Evolutionary conservation across 495 filamentous ascomycete species (phyloP).

Genomic region (Evernia prunastri): DNA sequence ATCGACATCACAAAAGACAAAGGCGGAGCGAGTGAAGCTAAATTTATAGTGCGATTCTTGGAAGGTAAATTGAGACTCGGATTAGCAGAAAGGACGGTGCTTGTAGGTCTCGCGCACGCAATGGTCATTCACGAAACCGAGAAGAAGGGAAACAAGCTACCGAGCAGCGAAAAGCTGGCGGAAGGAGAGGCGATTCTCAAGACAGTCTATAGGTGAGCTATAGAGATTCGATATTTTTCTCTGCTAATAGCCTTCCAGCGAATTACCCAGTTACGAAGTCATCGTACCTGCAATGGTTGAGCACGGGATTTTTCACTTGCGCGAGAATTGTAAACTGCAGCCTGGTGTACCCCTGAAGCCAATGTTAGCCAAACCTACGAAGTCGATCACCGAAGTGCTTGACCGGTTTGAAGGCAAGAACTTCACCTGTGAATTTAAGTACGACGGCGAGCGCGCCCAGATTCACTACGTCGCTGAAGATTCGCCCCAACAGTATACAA

Average conservation of each 20-base stretch:
- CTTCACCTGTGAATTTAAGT: slow-evolving; percentile 98
- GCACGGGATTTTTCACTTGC: slow-evolving; percentile 74
- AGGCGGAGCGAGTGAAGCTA: slow-evolving; percentile 89
- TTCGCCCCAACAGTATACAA: slow-evolving; percentile 55
- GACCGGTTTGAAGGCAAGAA: slow-evolving; percentile 93
- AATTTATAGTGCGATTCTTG: slow-evolving; percentile 84
- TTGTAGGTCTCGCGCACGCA: slow-evolving; percentile 83
- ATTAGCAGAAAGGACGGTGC: slow-evolving; percentile 83
- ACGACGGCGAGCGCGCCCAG: slow-evolving; percentile 93
- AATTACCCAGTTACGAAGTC: slow-evolving; percentile 90
- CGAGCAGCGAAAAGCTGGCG: slow-evolving; percentile 65
- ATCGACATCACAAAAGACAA: slow-evolving; percentile 89
- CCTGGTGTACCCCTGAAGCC: slow-evolving; percentile 94
- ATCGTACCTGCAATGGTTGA: slow-evolving; percentile 85
- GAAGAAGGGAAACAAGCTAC: slow-evolving; percentile 56
- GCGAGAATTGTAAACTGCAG: slow-evolving; percentile 82
- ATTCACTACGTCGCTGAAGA: slow-evolving; percentile 94
- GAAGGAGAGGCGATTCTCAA: slow-evolving; percentile 82
- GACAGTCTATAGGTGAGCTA: slow-evolving; percentile 71
- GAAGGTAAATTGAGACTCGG: slow-evolving; percentile 92
- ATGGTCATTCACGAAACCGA: slow-evolving; percentile 74
- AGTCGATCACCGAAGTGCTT: slow-evolving; percentile 96
- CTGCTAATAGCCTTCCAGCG: slow-evolving; percentile 39
- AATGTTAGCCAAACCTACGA: slow-evolving; percentile 98
- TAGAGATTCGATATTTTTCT: neutral